Base-by-base conservation (phyloP, 495 filamentous ascomycete species). In the Aspergillus nanangensis region DNA sequence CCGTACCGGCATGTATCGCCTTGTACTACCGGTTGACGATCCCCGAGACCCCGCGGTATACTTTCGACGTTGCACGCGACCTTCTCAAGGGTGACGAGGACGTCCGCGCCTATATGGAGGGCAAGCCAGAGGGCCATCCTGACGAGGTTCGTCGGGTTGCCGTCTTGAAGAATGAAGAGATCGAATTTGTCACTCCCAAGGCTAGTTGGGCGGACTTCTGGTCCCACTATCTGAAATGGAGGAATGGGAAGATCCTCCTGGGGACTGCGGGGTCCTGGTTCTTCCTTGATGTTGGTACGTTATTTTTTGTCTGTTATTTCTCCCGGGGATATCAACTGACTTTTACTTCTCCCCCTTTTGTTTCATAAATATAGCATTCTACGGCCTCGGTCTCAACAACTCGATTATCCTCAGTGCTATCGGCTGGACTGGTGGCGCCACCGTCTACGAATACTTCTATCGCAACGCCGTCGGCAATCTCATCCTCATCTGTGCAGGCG, bases 1-100 rank as follows among this genome's bases (percentile, higher is more conserved):
- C 83, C n/a, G 81, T 91, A 8, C 88, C 88, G 4, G 88, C 78
- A 32, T 81, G 75, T 56, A 76, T 86, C 44, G 87, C 87, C 11
- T 77, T 93, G 21, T 91, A 88, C 72, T 90, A 83, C 66, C 88
- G 90, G 36, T 75, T 96, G 4, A 94, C 90, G 20, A 95, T 96
- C 52, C 90, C 90, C 18, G 87, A 91, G 63, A 81, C 89, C 51
- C 85, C 75, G 29, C 82, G 86, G 24, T 90, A 88, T 63, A 95
- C 88, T 25, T 92, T 94, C 52, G 88, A 93, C 58, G 80, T 94
- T 8, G 72, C 76, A 31, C 78, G 75, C 24, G 87, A 94, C 55
- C 75, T 87, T 27, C 73, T 84, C 57, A 79, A 88, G 66, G 86
- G 75, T 29, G 72, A 71, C 48, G 75, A 75, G 18, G 86, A 90